Evolutionary conservation across 371 early-diverging fungal genomes (phyloP), one percentile per base, ranked within the genome.

Genomic region (Apophysomyces ossiformis): DNA sequence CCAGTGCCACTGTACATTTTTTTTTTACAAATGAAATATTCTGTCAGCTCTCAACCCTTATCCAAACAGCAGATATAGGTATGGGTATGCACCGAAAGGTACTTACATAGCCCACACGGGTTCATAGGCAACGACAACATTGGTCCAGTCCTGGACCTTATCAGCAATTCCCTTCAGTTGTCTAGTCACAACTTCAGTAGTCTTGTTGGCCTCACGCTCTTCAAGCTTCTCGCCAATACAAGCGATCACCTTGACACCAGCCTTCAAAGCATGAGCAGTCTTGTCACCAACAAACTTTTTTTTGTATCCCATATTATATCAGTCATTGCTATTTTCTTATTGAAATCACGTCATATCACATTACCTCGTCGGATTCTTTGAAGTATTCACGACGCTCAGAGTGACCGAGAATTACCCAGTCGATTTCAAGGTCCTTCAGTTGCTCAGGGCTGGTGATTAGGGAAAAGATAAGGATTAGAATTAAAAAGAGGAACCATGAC

Each of bases 101-200:
- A 69, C 75, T 75, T 69, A 75, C 75, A 86, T 94, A 63, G 99
- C 99, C 99, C 99, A 99, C 60, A 99, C 98, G 62, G 99, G 99
- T 86, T 99, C 99, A 79, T 99, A 99, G 70, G 99, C 99, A 81
- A 99, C 85, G 41, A 98, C 98, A 64, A 99, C 90, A 74, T 94
- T 86, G 65, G 85, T 78, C 98, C 96, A 96, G 85, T 95, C 93
- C 59, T 81, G 75, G 69, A 92, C 70, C 38, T 83, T 70, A 41
- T 84, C 82, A 69, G 90, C 86, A 71, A 93, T 90, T 62, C 93
- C 93, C 76, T 87, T 87, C 67, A 99, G 85, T 85, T 99, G 99
- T 57, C 91, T 85, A 81, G 91, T 88, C 63, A 98, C 89, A 45
- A 99, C 95, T 11, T 92, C 88, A 74, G 89, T 85, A 69, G 99